Percentiles rank a stretch among this genome's conserved stretches.
phyloP scores from a whole-genome alignment of 768 basidiomycete genomes.

The Strobilomyces dryophilus region DNA sequence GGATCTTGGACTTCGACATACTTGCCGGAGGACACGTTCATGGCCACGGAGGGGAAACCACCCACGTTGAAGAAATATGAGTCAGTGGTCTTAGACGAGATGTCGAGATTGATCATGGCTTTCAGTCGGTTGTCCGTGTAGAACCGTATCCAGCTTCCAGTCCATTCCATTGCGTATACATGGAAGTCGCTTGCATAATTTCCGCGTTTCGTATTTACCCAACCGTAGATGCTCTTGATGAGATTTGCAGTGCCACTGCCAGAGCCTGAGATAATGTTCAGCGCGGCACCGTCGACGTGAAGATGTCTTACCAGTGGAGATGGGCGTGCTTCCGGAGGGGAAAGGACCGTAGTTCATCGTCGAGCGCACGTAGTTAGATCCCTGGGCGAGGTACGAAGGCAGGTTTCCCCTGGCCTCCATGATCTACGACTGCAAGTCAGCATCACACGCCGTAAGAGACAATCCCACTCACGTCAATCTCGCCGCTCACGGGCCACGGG shows the following conservation, averaged over 20 bases:
- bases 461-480: slow-evolving; percentile 48
- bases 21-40: slow-evolving; percentile 36
- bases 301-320: slow-evolving; percentile 24
- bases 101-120: slow-evolving; percentile 48
- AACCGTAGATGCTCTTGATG: slow-evolving; percentile 35
- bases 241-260: slow-evolving; percentile 19
- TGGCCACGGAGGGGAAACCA: slow-evolving; percentile 46
- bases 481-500: slow-evolving; percentile 50
- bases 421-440: slow-evolving; percentile 35
- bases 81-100: slow-evolving; percentile 39
- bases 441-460: neutral
- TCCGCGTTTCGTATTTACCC: slow-evolving; percentile 36
- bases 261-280: slow-evolving; percentile 5
- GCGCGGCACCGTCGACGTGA: neutral
- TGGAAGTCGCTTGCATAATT: slow-evolving; percentile 49
- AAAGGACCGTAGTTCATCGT: slow-evolving; percentile 69
- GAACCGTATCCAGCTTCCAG: slow-evolving; percentile 48
- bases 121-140: slow-evolving; percentile 50
- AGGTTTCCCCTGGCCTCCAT: slow-evolving; percentile 51
- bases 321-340: slow-evolving; percentile 28
- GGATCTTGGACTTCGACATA: slow-evolving; percentile 44
- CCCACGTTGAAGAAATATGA: slow-evolving; percentile 50
- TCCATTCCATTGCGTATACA: slow-evolving; percentile 59
- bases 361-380: slow-evolving; percentile 47
- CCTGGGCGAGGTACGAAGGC: slow-evolving; percentile 39